Base-by-base conservation (phyloP, 1,139 yeast genomes). In the Yamadazyma dushanensis region DNA sequence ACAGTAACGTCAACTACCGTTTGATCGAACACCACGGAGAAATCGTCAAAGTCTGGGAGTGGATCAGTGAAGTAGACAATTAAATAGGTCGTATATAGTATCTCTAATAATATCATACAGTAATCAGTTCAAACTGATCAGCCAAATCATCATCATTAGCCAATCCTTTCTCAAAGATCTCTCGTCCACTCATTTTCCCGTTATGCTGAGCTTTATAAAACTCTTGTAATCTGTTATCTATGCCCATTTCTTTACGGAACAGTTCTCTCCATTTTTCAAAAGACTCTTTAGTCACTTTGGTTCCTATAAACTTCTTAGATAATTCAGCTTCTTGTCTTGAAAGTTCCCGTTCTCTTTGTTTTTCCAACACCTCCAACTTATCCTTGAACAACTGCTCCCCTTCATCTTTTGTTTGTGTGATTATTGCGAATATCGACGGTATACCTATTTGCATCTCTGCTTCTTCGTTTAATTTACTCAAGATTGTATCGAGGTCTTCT, bases 141-240 rank as follows among this genome's bases (percentile, higher is more conserved):
- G 58, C 43, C 34, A 53, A 51, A 29, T 41, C 80, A 27, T 59
- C 66, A 10, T 56, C 64, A 20, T 73, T 79, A 29, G 85, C 94
- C 51, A 89, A 73, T 33, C 97, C 97, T 54, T 75, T 76, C 54
- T 89, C 97, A 55, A 90, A 92, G 42, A 92, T 84, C 59, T 89
- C 92, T 49, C 78, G 74, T 14, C 98, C 98, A 0, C 95, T 82
- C 52, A 88, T 63, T 57, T 83, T 84, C 9, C 92, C 94, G 35
- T 70, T 72, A 53, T 84, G 92, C 55, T 82, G 78, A n/a, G 57
- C 58, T 23, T 64, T 59, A 44, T 74, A 75, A 50, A 86, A 68
- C 41, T 66, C 61, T 26, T 63, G 61, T 46, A 80, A 73, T 43
- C 77, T 68, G 35, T 65, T 66, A 36, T 75, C 80, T 35, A 70